A percentile compares a stretch with the other conserved stretches of the same genome.
These are phyloP conservation scores for Diaporthe citriasiana DNA, from an alignment of 2,329 filamentous ascomycete genomes.

Conservation along the genomic window DNA sequence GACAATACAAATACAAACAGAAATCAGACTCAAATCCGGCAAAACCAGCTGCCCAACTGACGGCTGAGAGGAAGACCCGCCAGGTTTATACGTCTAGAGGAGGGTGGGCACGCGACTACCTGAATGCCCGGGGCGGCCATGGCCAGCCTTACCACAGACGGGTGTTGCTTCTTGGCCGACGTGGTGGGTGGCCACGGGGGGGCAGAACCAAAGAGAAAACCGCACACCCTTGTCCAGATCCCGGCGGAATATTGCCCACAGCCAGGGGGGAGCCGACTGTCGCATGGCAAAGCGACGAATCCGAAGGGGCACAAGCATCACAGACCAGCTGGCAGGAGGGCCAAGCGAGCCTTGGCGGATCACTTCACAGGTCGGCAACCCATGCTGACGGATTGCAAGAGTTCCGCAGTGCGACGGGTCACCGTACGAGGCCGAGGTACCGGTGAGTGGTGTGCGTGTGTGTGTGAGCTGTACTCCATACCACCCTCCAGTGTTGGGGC, in stretches of 20 bases:
- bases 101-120: conserved; percentile 22
- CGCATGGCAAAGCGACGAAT: conserved; percentile 22
- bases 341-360: conserved; percentile 26
- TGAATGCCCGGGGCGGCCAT: conserved; percentile 13
- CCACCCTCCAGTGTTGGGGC: neutral
- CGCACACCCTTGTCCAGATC: conserved; percentile 15
- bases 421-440: conserved; percentile 8
- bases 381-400: conserved; percentile 20
- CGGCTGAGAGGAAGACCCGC: neutral
- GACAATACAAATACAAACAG: neutral
- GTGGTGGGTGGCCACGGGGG: neutral
- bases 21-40: neutral
- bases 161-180: conserved; percentile 17
- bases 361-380: conserved; percentile 5
- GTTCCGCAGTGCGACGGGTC: conserved; percentile 19
- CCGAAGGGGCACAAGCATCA: conserved; percentile 22
- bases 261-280: neutral
- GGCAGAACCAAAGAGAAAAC: neutral
- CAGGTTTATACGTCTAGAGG: conserved; percentile 16
- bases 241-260: neutral
- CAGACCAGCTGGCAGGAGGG: conserved; percentile 14
- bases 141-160: conserved; percentile 7
- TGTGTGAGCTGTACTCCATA: too few species aligned
- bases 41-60: neutral
- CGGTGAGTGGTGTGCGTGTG: neutral